Evolutionary conservation across 768 basidiomycete genomes (phyloP), one percentile per base, ranked within the genome.

Genomic region (Auricularia sp.): DNA sequence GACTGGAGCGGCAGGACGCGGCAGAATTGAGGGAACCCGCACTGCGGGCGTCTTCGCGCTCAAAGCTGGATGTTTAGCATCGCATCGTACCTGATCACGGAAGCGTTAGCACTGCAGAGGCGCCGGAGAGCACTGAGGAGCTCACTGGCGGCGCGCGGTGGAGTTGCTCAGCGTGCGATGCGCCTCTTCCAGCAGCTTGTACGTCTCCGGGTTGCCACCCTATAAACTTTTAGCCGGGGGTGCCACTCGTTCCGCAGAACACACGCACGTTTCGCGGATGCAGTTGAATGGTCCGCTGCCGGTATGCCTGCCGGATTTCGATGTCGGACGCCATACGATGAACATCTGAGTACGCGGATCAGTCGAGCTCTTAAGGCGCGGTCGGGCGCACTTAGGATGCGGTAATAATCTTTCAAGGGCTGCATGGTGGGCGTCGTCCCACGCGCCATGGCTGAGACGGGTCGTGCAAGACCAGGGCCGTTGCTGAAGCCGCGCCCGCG

Each of bases 161-260:
- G 90, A 81, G 68, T 94, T 92, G 0, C 90, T 91, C 2, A 94
- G 84, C 3, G 94, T 87, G 10, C 84, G 83, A 66, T 94, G 81
- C 2, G 91, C 90, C 74, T 93, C 93, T 0, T 80, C 84, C 35
- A 92, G 87, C n/a, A 93, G 81, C 75, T 98, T 97, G 84, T 98
- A 98, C 69, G 91, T 90, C 72, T 97, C 96, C 70, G 96, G 94
- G 72, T 93, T 91, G 34, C 95, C 95, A 34, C 95, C 93, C 87
- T 91, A 66, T 66, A 66, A 42, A 71, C 36, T n/a, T 10, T 16
- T 0, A 33, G 7, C 10, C 36, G 11, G 1, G 62, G 69, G 63
- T 69, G 60, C 3, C 42, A 67, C 12, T 35, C 34, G 43, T 33
- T 60, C 14, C 18, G 51, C 36, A 64, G 42, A 51, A 61, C 21